These are phyloP conservation scores for Plasmodium reichenowi DNA, from an alignment of 169 alveolate genomes.

Conservation along the genomic window DNA sequence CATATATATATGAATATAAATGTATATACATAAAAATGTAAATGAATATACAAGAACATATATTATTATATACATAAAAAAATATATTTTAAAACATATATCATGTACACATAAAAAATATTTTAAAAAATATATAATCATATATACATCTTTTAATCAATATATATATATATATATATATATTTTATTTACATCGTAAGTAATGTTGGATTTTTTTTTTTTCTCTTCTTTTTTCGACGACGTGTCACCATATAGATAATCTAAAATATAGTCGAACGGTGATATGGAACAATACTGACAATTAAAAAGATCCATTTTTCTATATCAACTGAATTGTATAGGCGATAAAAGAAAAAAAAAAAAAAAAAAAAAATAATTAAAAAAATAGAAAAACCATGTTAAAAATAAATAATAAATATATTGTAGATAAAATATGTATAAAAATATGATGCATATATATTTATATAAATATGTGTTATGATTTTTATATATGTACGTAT, in stretches of 20 bases:
- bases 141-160: neutral
- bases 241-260: conserved; percentile 66
- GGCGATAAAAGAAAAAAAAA: conserved; percentile 13
- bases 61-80: neutral
- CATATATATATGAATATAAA: conserved; percentile 1
- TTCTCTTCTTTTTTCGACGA: conserved; percentile 66
- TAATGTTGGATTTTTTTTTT: conserved; percentile 47
- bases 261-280: conserved; percentile 70
- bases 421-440: conserved; percentile 23
- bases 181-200: conserved; percentile 59
- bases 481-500: too few relatives aligned
- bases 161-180: neutral
- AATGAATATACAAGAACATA: neutral
- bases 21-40: neutral
- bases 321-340: conserved; percentile 11
- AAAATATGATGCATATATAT: neutral
- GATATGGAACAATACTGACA: conserved; percentile 75
- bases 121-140: conserved; percentile 2
- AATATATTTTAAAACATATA: neutral
- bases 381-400: conserved; percentile 11
- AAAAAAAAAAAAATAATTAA: conserved; percentile 26
- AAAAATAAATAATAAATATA: conserved; percentile 26
- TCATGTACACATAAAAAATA: neutral
- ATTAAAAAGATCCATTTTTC: conserved; percentile 65
- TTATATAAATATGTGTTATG: conserved; percentile 1